Evolutionary conservation across 163 green algal genomes (phyloP), one percentile per base, ranked within the genome.

Genomic region (Chlorella variabilis): DNA sequence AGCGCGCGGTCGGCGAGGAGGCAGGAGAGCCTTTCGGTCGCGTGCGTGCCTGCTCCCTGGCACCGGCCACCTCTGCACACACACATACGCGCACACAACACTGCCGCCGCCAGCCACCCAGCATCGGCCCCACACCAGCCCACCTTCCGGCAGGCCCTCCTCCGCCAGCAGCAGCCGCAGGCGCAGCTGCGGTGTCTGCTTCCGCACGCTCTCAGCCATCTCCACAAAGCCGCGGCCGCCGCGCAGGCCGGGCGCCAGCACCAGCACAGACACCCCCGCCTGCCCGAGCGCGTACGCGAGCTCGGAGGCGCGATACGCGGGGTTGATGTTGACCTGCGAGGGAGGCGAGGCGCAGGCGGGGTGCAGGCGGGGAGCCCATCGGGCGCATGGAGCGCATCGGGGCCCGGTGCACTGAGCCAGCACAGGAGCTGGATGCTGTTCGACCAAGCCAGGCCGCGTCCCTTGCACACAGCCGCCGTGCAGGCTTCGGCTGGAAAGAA

Each of bases 271-370:
- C 58, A 76, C 61, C 15, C 73, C 73, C 1, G 73, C 49, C 18
- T 74, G 59, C 25, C 54, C 3, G 25, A 86, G 62, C 6, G 51
- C 67, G 8, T 62, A 70, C 29, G 78, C 20, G 67, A 78, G 54
- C 67, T 83, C 66, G 27, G 27, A 56, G 4, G 73, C 27, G 23
- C 59, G 56, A 29, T 79, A 88, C 15, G 83, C 77, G 1, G 83
- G 83, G 63, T 88, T 88, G 21, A 88, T 63, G 71, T 65, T 80
- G 38, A 78, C 71, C 71, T 78, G 71, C 51, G 18, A 34, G 5
- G 17, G 8, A 7, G 20, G 36, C 15, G n/a, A n/a, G n/a, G n/a
- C n/a, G 36, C 59, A 67, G 59, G 11, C 15, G 45, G 11, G 45
- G 45, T 54, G 45, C 45, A 54, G 15, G 45, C 45, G 45, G n/a